Evolutionary conservation across 2,329 filamentous ascomycete species (phyloP), one percentile per base, ranked within the genome.

Genomic region (Sporothrix globosa): DNA sequence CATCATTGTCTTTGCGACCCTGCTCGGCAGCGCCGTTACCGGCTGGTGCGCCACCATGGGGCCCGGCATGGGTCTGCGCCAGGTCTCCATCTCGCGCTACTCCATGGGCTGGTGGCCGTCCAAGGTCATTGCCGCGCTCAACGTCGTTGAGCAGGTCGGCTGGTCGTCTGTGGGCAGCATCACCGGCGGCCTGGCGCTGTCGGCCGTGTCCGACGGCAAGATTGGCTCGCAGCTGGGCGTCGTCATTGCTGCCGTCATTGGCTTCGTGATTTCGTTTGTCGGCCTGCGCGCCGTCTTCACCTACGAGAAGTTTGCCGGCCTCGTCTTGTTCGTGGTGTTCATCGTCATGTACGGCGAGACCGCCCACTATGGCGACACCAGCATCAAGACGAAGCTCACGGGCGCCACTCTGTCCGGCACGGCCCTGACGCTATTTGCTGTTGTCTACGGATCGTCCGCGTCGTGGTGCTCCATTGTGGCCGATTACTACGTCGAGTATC

Each of bases 131-230:
- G 83, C 83, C 14, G 74, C 83, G 10, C 79, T 87, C 72, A 87
- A 86, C 73, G 78, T 83, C 14, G 80, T 82, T 46, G 83, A 82
- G 17, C 79, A 85, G 53, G 82, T 84, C 34, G 85, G 85, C 13
- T 87, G 85, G 79, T 82, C 81, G 19, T 78, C 86, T 53, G 81
- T 87, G 13, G 82, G 82, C 34, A 82, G 81, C 72, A 84, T 87
- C 71, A 83, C 85, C 2, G 84, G 84, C 27, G 85, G 85, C 0
- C 78, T 83, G 60, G 82, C 82, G 0, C 77, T 85, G 30, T 80
- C 81, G 2, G 83, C 83, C n/a, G 81, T 84, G 56, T 81, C 80
- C 2, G 76, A 80, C 54, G 81, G 82, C 30, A 76, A 74, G n/a
- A 76, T 87, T 50, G 83, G 81, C 61, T 79, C 83, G 0, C 80